These are phyloP conservation scores for Aquilaria yunnanensis DNA, from an alignment of 345 rosid genomes.

Conservation along the genomic window DNA sequence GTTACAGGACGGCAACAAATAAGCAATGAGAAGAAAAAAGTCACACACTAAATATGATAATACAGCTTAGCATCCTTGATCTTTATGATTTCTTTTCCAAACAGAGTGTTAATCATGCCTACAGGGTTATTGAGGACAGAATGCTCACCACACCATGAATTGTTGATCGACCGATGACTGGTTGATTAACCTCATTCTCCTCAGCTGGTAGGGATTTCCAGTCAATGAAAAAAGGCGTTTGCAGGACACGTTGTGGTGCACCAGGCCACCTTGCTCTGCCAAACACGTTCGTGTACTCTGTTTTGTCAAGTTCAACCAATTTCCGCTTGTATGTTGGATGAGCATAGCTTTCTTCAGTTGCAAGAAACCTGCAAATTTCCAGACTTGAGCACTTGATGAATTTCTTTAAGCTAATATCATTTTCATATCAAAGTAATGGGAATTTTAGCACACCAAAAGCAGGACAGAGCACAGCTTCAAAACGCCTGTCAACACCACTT, in stretches of 20 bases:
- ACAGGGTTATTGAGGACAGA: too few relatives aligned
- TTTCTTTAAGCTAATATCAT: too few relatives aligned
- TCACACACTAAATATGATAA: too few relatives aligned
- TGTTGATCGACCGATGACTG: constrained; percentile 61
- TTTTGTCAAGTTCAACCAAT: constrained; percentile 55
- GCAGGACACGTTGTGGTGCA: constrained; percentile 73
- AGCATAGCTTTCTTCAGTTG: constrained; percentile 78
- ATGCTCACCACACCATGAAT: constrained; percentile 59
- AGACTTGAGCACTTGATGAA: background rate
- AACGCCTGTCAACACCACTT: too few relatives aligned
- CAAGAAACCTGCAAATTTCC: constrained; percentile 51
- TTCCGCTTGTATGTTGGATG: constrained; percentile 75
- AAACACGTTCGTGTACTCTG: constrained; percentile 65
- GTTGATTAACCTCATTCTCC: constrained; percentile 63
- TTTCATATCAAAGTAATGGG: too few relatives aligned
- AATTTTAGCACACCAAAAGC: too few relatives aligned
- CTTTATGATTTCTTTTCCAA: background rate
- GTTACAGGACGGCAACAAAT: constrained; percentile 2
- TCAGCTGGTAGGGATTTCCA: constrained; percentile 52
- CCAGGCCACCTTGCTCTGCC: constrained; percentile 88
- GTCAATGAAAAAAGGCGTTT: constrained; percentile 58
- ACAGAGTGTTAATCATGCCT: background rate
- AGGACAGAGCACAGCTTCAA: too few relatives aligned
- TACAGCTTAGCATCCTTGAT: too few relatives aligned
- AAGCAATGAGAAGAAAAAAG: background rate